These are phyloP conservation scores for Persicaria maculosa DNA, from an alignment of 148 eudicot genomes.

Conservation along the genomic window DNA sequence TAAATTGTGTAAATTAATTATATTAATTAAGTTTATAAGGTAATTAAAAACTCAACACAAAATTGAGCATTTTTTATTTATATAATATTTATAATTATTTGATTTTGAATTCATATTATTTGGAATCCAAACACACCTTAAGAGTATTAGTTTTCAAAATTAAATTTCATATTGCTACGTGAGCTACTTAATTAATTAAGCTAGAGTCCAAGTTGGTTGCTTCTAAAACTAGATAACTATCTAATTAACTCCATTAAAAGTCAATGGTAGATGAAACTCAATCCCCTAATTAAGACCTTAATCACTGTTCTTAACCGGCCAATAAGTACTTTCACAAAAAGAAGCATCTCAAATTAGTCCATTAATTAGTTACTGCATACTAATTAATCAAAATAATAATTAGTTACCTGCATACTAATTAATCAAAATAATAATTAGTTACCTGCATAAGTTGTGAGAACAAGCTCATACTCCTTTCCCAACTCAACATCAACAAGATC, in stretches of 20 bases:
- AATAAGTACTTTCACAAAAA: too few species aligned
- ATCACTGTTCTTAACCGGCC: too few species aligned
- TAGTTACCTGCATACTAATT: conserved; percentile 36
- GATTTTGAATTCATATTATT: too few species aligned
- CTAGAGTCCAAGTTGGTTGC: neutral
- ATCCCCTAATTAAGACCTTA: neutral
- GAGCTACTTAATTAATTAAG: neutral
- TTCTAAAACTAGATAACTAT: neutral
- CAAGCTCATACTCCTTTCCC: conserved; percentile 45
- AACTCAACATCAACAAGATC: conserved; percentile 38
- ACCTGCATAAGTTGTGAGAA: conserved; percentile 45
- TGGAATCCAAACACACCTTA: too few species aligned
- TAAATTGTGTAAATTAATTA: too few species aligned
- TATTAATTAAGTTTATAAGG: too few species aligned
- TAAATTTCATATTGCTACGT: neutral
- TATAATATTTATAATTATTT: too few species aligned
- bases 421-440: neutral
- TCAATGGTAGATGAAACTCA: neutral
- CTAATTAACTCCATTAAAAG: neutral
- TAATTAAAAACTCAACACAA: too few species aligned
- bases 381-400: too few species aligned
- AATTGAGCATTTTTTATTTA: too few species aligned
- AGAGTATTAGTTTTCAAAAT: neutral
- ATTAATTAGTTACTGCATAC: conserved; percentile 25
- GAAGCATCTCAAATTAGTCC: neutral